These are phyloP conservation scores for Citrus maxima DNA, from an alignment of 345 rosid species.

Conservation along the genomic window DNA sequence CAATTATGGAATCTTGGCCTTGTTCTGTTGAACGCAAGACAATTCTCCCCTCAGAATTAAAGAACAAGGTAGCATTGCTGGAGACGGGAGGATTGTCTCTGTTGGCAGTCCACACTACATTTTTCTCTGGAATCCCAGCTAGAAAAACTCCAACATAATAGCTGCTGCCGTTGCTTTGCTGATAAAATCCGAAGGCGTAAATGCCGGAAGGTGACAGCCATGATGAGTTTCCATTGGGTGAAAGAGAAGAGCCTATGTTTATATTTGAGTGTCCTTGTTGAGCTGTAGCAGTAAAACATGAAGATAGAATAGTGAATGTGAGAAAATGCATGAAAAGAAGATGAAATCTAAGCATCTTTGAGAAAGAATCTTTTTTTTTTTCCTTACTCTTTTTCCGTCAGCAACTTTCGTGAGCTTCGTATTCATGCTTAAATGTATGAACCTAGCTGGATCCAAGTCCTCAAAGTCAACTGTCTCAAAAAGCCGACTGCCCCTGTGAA, in stretches of 20 bases:
- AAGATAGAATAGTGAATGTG: too few relatives aligned
- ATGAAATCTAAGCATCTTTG: too few relatives aligned
- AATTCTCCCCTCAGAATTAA: background rate
- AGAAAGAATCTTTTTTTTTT: too few relatives aligned
- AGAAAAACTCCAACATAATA: constrained; percentile 29
- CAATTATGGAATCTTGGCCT: background rate
- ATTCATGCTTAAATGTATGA: too few relatives aligned
- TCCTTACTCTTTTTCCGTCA: too few relatives aligned
- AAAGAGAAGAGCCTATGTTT: constrained; percentile 17
- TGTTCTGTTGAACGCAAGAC: constrained; percentile 4
- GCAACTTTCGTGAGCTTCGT: too few relatives aligned
- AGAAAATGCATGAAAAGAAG: too few relatives aligned
- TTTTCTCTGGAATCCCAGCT: background rate
- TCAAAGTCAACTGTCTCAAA: too few relatives aligned
- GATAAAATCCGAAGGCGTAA: constrained; percentile 36
- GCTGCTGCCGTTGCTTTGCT: constrained; percentile 12
- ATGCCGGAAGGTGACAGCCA: constrained; percentile 37
- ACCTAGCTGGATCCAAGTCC: too few relatives aligned
- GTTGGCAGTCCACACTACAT: constrained; percentile 18
- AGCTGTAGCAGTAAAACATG: background rate
- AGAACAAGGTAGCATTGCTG: constrained; percentile 3
- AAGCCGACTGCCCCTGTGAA: too few relatives aligned
- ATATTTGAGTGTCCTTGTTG: constrained; percentile 23
- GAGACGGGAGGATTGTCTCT: constrained; percentile 14
- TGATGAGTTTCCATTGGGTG: constrained; percentile 6